Evolutionary conservation across 177 flowering plant genomes (phyloP).

Genomic region (Vitis hybrid): DNA sequence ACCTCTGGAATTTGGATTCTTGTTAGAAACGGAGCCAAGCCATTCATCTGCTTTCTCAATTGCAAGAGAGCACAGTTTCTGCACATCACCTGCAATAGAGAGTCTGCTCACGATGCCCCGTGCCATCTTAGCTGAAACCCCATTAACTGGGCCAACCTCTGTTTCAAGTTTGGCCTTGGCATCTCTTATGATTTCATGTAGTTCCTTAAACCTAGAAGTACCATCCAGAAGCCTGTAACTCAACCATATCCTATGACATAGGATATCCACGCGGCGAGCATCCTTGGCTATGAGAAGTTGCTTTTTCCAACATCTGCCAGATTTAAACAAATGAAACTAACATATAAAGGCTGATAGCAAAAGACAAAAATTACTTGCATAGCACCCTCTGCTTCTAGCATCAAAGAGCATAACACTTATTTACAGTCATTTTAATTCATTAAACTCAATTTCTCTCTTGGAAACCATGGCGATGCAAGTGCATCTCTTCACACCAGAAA

Average conservation of each 20-base stretch:
- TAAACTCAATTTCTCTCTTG: background rate
- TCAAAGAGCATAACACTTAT: background rate
- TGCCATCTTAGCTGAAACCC: conserved; percentile 80
- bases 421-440: conserved; percentile 1
- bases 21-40: conserved; percentile 40
- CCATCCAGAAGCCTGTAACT: conserved; percentile 88
- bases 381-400: background rate
- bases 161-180: conserved; percentile 83
- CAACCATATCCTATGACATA: conserved; percentile 82
- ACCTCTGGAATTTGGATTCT: conserved; percentile 50
- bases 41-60: conserved; percentile 80
- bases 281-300: conserved; percentile 85
- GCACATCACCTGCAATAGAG: conserved; percentile 75
- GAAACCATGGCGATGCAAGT: too few relatives aligned
- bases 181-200: conserved; percentile 63
- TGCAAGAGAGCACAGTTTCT: conserved; percentile 83
- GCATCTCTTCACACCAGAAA: too few relatives aligned
- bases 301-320: conserved; percentile 85
- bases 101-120: conserved; percentile 97
- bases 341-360: background rate
- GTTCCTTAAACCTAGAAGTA: conserved; percentile 76
- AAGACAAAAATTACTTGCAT: background rate
- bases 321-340: conserved; percentile 9
- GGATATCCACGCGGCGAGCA: conserved; percentile 89
- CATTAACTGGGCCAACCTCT: conserved; percentile 86